Evolutionary conservation across 768 basidiomycete genomes (phyloP).

Genomic region (Trametes sanguinea): DNA sequence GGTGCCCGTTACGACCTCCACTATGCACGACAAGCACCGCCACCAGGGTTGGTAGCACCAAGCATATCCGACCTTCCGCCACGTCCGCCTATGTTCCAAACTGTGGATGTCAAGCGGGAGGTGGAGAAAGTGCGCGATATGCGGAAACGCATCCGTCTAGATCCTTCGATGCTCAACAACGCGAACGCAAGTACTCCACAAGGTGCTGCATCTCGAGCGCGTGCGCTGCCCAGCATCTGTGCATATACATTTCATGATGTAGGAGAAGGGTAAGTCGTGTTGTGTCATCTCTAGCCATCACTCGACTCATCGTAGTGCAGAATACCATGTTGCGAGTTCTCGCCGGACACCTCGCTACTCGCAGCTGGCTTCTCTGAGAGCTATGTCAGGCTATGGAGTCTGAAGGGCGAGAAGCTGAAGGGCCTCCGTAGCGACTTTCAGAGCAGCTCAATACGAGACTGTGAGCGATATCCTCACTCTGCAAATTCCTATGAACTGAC

Average conservation of each 20-base stretch:
- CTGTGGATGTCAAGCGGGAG: conserved; percentile 87
- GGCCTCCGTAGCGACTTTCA: conserved; percentile 79
- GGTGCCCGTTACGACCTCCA: conserved; percentile 66
- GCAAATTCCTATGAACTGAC: neutral
- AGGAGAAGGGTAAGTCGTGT: conserved; percentile 78
- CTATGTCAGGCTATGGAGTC: conserved; percentile 90
- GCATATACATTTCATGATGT: conserved; percentile 94
- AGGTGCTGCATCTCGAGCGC: conserved; percentile 54
- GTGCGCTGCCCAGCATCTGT: conserved; percentile 88
- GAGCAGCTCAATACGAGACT: conserved; percentile 62
- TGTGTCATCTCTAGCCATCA: neutral
- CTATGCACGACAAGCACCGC: conserved; percentile 48
- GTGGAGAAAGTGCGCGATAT: conserved; percentile 88
- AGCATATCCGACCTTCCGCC: conserved; percentile 75
- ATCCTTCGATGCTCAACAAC: conserved; percentile 64
- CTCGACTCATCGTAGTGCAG: conserved; percentile 42
- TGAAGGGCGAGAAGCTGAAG: conserved; percentile 87
- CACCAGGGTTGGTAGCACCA: conserved; percentile 63
- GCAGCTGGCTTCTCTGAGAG: conserved; percentile 96
- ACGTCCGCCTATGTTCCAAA: conserved; percentile 79
- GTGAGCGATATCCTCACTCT: conserved; percentile 43
- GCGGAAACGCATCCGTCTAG: conserved; percentile 88
- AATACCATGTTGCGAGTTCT: conserved; percentile 84
- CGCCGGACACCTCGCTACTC: conserved; percentile 87
- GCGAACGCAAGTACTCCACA: conserved; percentile 62